Conservation (phyloP, 257 asterid species). For the Gentiana straminea region DNA sequence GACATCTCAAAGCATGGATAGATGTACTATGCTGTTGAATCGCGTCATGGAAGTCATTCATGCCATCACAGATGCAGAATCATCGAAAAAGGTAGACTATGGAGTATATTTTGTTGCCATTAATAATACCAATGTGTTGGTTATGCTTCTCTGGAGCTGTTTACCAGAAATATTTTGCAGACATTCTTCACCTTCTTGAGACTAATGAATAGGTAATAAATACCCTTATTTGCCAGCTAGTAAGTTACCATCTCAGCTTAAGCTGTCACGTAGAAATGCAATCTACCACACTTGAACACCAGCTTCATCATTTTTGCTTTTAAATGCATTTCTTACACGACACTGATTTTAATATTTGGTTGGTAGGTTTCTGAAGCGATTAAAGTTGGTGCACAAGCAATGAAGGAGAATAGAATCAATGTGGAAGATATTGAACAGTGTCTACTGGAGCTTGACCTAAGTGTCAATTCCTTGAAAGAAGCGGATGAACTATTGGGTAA, state of each 20-base stretch:
- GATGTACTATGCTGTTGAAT: slow-evolving; percentile 51
- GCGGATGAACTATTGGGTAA: slow-evolving; percentile 53
- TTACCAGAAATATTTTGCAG: background rate
- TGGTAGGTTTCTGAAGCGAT: slow-evolving; percentile 72
- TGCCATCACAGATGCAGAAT: slow-evolving; percentile 61
- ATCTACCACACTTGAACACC: no score
- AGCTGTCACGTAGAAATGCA: no score
- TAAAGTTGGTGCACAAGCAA: slow-evolving; percentile 47
- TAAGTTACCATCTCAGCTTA: no score
- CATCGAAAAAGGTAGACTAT: slow-evolving; percentile 64
- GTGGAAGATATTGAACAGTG: slow-evolving; percentile 59
- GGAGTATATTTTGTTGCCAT: background rate
- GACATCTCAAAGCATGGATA: slow-evolving; percentile 62
- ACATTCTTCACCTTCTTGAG: no score
- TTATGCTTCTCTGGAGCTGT: background rate
- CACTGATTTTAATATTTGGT: slow-evolving; percentile 9
- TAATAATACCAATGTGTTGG: background rate
- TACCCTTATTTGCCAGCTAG: no score
- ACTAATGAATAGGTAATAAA: no score
- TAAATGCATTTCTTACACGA: background rate
- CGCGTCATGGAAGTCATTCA: slow-evolving; percentile 69
- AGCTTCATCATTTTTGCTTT: no score
- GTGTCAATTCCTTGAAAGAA: slow-evolving; percentile 50
- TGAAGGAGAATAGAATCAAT: slow-evolving; percentile 44
- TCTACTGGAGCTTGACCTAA: slow-evolving; percentile 53